A percentile compares a stretch with the other conserved stretches of the same genome.
These are phyloP conservation scores for Acanthochlamys bracteata DNA, from an alignment of 106 monocot species.

Conservation along the genomic window DNA sequence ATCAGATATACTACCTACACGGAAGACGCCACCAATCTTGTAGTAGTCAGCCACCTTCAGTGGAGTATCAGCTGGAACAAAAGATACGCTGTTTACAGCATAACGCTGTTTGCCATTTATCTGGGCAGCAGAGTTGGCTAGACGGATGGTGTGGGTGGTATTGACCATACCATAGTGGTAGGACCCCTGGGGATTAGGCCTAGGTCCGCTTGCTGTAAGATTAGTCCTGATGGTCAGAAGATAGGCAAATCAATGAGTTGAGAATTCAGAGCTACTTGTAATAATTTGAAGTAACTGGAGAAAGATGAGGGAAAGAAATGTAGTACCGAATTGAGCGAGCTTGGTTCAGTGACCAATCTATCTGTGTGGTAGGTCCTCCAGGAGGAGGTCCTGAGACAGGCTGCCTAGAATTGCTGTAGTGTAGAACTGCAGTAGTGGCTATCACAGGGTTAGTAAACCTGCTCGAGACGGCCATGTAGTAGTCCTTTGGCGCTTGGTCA, in stretches of 20 bases:
- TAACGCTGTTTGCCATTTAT: slow-evolving; percentile 51
- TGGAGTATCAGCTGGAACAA: slow-evolving; percentile 45
- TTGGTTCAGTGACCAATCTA: slow-evolving; percentile 73
- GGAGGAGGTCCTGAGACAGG: slow-evolving; percentile 33
- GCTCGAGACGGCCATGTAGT: slow-evolving; percentile 69
- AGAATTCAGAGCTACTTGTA: neutral
- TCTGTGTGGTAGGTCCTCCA: slow-evolving; percentile 25
- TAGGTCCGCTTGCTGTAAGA: slow-evolving; percentile 70
- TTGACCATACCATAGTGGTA: slow-evolving; percentile 80
- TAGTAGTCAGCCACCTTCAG: slow-evolving; percentile 67
- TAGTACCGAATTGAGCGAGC: slow-evolving; percentile 51
- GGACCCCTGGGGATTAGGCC: slow-evolving; percentile 83
- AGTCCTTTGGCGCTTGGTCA: slow-evolving; percentile 44
- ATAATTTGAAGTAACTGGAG: neutral
- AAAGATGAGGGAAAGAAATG: neutral
- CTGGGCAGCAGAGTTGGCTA: slow-evolving; percentile 38
- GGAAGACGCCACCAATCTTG: slow-evolving; percentile 61
- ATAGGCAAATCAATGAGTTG: neutral
- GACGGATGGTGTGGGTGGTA: slow-evolving; percentile 46
- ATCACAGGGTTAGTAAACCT: slow-evolving; percentile 43
- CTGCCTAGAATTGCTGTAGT: slow-evolving; percentile 43
- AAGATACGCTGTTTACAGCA: slow-evolving; percentile 63
- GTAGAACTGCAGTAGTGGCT: slow-evolving; percentile 51
- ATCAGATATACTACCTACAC: slow-evolving; percentile 62
- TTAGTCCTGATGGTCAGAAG: slow-evolving; percentile 37